A percentile compares a stretch with the other conserved stretches of the same genome.
Conservation (phyloP, 2,329 filamentous ascomycete species). For the Pseudocercospora fijiensis region DNA sequence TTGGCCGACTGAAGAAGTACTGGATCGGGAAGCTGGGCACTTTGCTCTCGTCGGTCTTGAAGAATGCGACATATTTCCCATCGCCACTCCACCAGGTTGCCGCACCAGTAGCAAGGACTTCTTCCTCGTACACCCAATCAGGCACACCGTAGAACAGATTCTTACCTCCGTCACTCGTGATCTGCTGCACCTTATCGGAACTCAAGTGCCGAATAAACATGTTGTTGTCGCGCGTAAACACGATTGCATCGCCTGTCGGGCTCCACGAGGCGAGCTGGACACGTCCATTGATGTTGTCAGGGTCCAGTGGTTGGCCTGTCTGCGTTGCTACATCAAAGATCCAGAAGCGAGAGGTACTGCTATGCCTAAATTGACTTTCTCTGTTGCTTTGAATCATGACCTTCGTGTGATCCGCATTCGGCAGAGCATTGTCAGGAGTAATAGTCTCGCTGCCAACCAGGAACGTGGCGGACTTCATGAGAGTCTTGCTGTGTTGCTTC, state of each 20-base stretch:
- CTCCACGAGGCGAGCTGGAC: slow-evolving; percentile 90
- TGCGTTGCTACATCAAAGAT: slow-evolving; percentile 87
- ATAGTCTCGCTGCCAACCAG: slow-evolving; percentile 57
- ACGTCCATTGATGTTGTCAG: slow-evolving; percentile 60
- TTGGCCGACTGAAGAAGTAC: slow-evolving; percentile 87
- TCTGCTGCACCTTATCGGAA: slow-evolving; percentile 61
- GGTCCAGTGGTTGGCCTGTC: slow-evolving; percentile 72
- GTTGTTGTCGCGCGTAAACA: slow-evolving; percentile 91
- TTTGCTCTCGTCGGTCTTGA: slow-evolving; percentile 87
- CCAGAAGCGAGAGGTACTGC: slow-evolving; percentile 82
- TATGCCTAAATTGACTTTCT: slow-evolving; percentile 84
- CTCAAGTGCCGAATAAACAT: slow-evolving; percentile 72
- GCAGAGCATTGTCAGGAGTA: slow-evolving; percentile 63
- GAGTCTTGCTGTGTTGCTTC: slow-evolving; percentile 58
- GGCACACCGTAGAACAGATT: slow-evolving; percentile 94
- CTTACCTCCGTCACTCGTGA: slow-evolving; percentile 82
- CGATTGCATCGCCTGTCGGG: slow-evolving; percentile 78
- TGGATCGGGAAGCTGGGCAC: slow-evolving; percentile 92
- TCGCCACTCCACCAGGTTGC: slow-evolving; percentile 96
- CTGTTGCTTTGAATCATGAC: slow-evolving; percentile 76
- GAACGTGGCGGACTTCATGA: slow-evolving; percentile 73
- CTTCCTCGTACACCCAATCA: slow-evolving; percentile 94
- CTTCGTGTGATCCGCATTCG: slow-evolving; percentile 80
- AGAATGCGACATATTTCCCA: slow-evolving; percentile 84
- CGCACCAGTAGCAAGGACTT: slow-evolving; percentile 75